A percentile compares a stretch with the other conserved stretches of the same genome.
These are phyloP conservation scores for Petrea volubilis DNA, from an alignment of 257 asterid species.

Conservation along the genomic window DNA sequence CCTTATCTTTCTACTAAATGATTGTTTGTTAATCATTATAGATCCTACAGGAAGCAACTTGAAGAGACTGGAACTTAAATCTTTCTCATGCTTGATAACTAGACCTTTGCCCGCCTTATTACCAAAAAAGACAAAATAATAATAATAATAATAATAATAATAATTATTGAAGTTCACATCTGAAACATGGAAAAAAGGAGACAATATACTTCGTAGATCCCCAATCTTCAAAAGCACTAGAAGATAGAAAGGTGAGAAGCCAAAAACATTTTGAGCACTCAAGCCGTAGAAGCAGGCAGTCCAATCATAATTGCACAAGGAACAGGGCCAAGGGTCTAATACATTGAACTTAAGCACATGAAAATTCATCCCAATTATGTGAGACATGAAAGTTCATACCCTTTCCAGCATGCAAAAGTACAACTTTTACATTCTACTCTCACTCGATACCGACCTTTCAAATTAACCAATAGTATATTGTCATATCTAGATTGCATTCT, in stretches of 20 bases:
- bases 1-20: neutral
- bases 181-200: neutral
- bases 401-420: neutral
- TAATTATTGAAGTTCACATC: no score
- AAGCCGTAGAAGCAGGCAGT: neutral
- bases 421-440: slow-evolving; percentile 6
- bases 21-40: neutral
- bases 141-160: no score
- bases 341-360: neutral
- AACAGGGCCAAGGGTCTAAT: neutral
- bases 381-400: slow-evolving; percentile 3
- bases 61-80: neutral
- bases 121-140: neutral
- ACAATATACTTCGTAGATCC: neutral
- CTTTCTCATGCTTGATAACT: neutral
- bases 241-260: neutral
- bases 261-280: neutral
- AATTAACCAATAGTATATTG: neutral
- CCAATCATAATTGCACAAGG: neutral
- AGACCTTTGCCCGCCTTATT: neutral
- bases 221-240: neutral
- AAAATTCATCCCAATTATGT: neutral
- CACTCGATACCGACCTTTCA: neutral
- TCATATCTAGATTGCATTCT: slow-evolving; percentile 16
- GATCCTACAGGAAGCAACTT: neutral